Conservation (phyloP, 495 filamentous ascomycete species). For the Ramalina peruviana region DNA sequence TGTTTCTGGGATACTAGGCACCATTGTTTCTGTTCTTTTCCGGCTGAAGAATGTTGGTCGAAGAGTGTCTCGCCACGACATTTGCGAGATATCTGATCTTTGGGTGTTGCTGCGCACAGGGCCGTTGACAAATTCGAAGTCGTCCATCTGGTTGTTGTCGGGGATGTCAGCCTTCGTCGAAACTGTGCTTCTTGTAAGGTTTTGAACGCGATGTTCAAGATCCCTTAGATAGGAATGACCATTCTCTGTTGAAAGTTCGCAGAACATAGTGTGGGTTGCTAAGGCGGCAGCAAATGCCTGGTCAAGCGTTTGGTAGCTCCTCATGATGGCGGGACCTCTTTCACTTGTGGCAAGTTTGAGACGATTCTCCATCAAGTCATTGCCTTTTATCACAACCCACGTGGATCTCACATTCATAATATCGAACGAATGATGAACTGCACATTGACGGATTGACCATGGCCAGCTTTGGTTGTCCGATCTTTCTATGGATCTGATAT, state of each 20-base stretch:
- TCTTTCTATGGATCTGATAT: slow-evolving; percentile 22
- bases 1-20: neutral
- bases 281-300: slow-evolving; percentile 22
- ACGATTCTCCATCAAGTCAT: slow-evolving; percentile 22
- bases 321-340: slow-evolving; percentile 5
- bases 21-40: neutral
- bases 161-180: slow-evolving; percentile 14
- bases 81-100: neutral
- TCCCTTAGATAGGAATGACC: slow-evolving; percentile 32
- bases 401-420: slow-evolving; percentile 21
- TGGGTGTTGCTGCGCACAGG: neutral
- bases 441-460: slow-evolving; percentile 30
- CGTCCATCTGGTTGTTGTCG: neutral
- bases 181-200: slow-evolving; percentile 17
- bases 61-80: neutral
- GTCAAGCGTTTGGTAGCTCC: slow-evolving; percentile 13
- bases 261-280: slow-evolving; percentile 24
- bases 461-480: slow-evolving; percentile 15
- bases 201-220: slow-evolving; percentile 24
- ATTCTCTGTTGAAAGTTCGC: slow-evolving; percentile 30
- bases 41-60: neutral
- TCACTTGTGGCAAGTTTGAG: slow-evolving; percentile 16
- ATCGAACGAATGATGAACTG: slow-evolving; percentile 32
- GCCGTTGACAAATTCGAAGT: neutral
- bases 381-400: slow-evolving; percentile 32